Evolutionary conservation across 1,139 yeast species (phyloP), one percentile per base, ranked within the genome.

Genomic region (Blastobotrys capitulatus): DNA sequence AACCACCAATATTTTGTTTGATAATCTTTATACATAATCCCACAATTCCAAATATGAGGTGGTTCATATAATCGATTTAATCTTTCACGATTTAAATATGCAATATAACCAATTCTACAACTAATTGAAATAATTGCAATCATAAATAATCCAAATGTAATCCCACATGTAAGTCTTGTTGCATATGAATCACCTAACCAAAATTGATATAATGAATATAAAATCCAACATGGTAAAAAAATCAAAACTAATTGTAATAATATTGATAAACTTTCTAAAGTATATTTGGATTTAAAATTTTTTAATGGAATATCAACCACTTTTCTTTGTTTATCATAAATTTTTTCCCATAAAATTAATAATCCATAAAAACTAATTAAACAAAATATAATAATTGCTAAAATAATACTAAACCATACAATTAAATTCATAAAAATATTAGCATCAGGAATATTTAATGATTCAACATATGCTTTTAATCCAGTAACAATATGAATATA

Each of bases 111-210:
- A 32, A 31, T 20, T 2, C 43, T 29, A 10, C 15, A 15, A 9
- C 18, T 10, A 9, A 32, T 15, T 12, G 26, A 20, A 2, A 37
- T 12, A 12, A 44, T 13, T 12, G 62, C 51, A 8, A 59, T 42
- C 2, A 68, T 55, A 52, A 65, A 60, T 2, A 64, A 34, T 3
- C 60, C 63, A 19, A 67, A 58, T 4, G 64, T 59, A 13, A 65
- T 38, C 5, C 64, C 69, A 0, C 70, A 70, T 15, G 67, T 51
- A 19, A 66, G 39, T 7, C 47, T 45, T 2, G 63, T 54, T 8
- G 62, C 69, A 69, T 68, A 66, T 1, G 69, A 62, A 36, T 66
- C 70, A 25, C 60, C 60, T 6, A 62, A 49, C 41, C 57, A 57
- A 57, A 67, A 64, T 52, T 67, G 68, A 51, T 61, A 65, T 6